These are phyloP conservation scores for Malassezia furfur DNA, from an alignment of 1,284 basidiomycete species.

Conservation along the genomic window DNA sequence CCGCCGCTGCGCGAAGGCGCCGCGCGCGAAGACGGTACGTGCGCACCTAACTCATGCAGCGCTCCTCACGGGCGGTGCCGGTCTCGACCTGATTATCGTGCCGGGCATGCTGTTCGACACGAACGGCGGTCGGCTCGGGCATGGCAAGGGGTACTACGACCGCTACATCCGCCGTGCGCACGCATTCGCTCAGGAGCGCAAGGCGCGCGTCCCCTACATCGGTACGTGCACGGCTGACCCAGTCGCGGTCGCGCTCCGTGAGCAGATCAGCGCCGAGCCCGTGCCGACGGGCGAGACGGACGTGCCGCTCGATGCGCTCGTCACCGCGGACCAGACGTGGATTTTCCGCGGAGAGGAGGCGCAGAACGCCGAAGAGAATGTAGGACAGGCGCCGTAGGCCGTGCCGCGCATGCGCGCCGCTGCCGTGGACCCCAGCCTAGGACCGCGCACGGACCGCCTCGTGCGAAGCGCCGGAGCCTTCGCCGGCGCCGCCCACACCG, in stretches of 20 bases:
- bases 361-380: no score
- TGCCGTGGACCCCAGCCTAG: no score
- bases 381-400: no score
- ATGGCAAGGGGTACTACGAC: constrained; percentile 51
- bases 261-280: constrained; percentile 7
- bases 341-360: neutral
- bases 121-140: constrained; percentile 46
- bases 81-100: constrained; percentile 49
- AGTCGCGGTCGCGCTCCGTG: constrained; percentile 9
- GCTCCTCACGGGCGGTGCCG: constrained; percentile 35
- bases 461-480: no score
- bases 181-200: neutral
- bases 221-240: neutral
- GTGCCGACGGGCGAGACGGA: constrained; percentile 12
- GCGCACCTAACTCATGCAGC: constrained; percentile 25
- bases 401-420: no score
- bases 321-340: neutral
- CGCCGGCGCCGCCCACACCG: no score
- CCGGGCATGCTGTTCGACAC: constrained; percentile 49
- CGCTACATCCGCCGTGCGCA: constrained; percentile 30
- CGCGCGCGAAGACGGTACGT: constrained; percentile 25
- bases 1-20: constrained; percentile 29
- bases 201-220: neutral
- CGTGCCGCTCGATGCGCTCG: constrained; percentile 1
- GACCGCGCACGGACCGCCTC: no score